Percentiles rank a stretch among this genome's conserved stretches.
These are phyloP conservation scores for Chrysanthemum makinoi DNA, from an alignment of 129 eudicot species.

Conservation along the genomic window DNA sequence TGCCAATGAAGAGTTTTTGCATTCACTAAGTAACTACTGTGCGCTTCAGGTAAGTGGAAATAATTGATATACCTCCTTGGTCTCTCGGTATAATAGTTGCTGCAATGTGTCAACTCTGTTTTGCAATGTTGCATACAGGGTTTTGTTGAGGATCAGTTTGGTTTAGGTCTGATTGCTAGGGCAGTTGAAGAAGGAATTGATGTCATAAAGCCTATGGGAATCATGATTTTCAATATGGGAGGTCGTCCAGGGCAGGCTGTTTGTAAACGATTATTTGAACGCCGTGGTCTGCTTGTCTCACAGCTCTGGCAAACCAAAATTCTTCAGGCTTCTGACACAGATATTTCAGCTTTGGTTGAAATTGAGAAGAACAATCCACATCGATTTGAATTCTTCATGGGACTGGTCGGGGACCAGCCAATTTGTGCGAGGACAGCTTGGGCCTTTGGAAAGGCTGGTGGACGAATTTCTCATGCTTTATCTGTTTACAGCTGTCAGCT, in stretches of 20 bases:
- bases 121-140: slow-evolving; percentile 49
- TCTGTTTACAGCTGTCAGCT: slow-evolving; percentile 98
- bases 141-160: slow-evolving; percentile 99
- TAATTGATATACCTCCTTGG: not conserved
- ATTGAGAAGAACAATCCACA: slow-evolving; percentile 95
- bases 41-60: slow-evolving; percentile 85
- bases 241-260: slow-evolving; percentile 99
- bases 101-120: slow-evolving; percentile 12
- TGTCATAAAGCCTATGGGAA: slow-evolving; percentile 90
- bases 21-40: slow-evolving; percentile 91
- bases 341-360: slow-evolving; percentile 92
- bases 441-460: slow-evolving; percentile 99
- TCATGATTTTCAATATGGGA: slow-evolving; percentile 98
- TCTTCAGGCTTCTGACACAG: slow-evolving; percentile 98
- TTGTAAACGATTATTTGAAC: slow-evolving; percentile 91
- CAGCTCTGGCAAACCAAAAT: slow-evolving; percentile 95
- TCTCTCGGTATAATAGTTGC: not conserved
- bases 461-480: slow-evolving; percentile 91
- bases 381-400: slow-evolving; percentile 98
- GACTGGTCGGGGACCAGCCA: slow-evolving; percentile 93
- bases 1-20: slow-evolving; percentile 91
- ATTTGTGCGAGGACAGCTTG: slow-evolving; percentile 98
- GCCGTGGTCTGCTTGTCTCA: slow-evolving; percentile 89
- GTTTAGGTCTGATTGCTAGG: slow-evolving; percentile 90
- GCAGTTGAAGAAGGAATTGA: slow-evolving; percentile 98